These are phyloP conservation scores for Kernera saxatilis DNA, from an alignment of 345 rosid species.

Conservation along the genomic window DNA sequence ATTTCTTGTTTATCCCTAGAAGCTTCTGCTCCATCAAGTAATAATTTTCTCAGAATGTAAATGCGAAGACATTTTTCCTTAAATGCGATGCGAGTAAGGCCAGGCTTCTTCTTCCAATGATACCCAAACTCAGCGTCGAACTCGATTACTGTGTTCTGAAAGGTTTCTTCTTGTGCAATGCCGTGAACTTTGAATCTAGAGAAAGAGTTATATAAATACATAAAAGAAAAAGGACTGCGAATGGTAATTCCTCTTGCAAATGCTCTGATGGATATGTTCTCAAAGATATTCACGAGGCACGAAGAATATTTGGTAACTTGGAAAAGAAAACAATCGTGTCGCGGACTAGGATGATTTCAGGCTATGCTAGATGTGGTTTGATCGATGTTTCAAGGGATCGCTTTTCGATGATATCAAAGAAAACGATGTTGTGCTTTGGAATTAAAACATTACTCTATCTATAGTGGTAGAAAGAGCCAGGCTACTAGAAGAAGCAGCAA, in stretches of 20 bases:
- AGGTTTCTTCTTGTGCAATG: conserved; percentile 53
- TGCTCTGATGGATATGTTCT: conserved; percentile 81
- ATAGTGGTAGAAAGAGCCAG: too few species aligned
- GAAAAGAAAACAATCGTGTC: conserved; percentile 55
- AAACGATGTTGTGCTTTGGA: conserved; percentile 77
- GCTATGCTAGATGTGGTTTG: conserved; percentile 60
- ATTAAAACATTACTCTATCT: too few species aligned
- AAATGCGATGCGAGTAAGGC: conserved; percentile 21
- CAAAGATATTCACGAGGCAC: conserved; percentile 49
- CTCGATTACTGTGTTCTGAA: conserved; percentile 56
- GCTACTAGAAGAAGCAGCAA: too few species aligned
- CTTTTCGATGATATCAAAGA: conserved; percentile 58
- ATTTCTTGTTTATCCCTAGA: too few species aligned
- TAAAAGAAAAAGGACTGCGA: conserved; percentile 38
- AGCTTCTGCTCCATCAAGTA: too few species aligned
- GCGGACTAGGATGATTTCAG: conserved; percentile 69
- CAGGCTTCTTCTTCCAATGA: conserved; percentile 17
- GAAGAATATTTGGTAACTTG: conserved; percentile 48
- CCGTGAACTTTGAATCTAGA: conserved; percentile 55
- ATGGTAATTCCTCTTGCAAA: conserved; percentile 60
- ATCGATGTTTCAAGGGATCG: conserved; percentile 51
- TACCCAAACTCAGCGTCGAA: conserved; percentile 23
- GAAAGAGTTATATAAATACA: conserved; percentile 46
- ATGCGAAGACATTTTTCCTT: too few species aligned
- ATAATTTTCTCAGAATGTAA: too few species aligned